These are phyloP conservation scores for Austroboletus niveus DNA, from an alignment of 1,284 basidiomycete species.

Conservation along the genomic window DNA sequence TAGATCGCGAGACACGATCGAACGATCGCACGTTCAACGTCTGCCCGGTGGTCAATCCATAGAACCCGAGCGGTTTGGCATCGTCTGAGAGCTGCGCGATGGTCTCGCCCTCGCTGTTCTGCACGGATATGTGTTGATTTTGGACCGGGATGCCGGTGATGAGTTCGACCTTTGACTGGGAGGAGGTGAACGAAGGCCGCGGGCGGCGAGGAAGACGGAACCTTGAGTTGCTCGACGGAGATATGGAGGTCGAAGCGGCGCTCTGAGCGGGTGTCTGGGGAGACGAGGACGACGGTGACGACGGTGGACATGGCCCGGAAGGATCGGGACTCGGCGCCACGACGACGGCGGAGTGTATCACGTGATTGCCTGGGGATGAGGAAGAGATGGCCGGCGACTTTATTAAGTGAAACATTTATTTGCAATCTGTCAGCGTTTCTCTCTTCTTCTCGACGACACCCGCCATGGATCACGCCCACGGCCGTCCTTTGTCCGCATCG, in stretches of 20 bases:
- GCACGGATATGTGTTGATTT: slow-evolving; percentile 69
- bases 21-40: slow-evolving; percentile 62
- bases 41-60: slow-evolving; percentile 68
- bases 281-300: slow-evolving; percentile 76
- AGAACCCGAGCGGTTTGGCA: slow-evolving; percentile 65
- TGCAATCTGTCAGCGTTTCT: not conserved
- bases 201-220: slow-evolving; percentile 27
- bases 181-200: not conserved
- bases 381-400: not conserved
- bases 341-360: not conserved
- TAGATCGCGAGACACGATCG: not conserved
- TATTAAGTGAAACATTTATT: slow-evolving; percentile 3
- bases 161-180: slow-evolving; percentile 79
- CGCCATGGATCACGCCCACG: slow-evolving; percentile 18
- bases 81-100: slow-evolving; percentile 66
- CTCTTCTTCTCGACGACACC: slow-evolving; percentile 3
- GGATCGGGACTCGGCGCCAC: no score
- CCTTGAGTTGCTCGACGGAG: slow-evolving; percentile 80
- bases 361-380: not conserved
- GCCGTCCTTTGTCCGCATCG: slow-evolving; percentile 17
- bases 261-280: slow-evolving; percentile 85
- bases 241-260: slow-evolving; percentile 73
- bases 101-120: slow-evolving; percentile 55
- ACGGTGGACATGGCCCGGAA: slow-evolving; percentile 41
- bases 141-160: slow-evolving; percentile 86